These are phyloP conservation scores for Phytophthora citricola DNA, from an alignment of 352 stramenopile genomes.

Conservation along the genomic window DNA sequence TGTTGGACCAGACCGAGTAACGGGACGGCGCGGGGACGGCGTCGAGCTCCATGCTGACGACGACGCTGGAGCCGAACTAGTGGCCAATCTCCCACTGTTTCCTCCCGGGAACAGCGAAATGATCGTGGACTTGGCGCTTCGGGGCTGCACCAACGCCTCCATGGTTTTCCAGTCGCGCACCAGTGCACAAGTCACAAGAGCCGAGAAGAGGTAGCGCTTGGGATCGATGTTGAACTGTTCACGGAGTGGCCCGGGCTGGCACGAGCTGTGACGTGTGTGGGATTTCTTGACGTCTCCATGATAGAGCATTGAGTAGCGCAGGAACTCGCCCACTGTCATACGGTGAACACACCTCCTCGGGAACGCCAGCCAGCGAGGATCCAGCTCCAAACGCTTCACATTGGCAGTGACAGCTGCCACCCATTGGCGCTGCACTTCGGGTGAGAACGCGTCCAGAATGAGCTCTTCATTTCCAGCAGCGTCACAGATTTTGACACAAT, in stretches of 20 bases:
- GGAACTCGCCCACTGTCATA: conserved; percentile 64
- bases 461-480: conserved; percentile 50
- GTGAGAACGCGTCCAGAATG: conserved; percentile 70
- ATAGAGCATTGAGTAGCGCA: conserved; percentile 73
- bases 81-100: conserved; percentile 18
- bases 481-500: conserved; percentile 69
- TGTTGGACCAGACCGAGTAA: conserved; percentile 43
- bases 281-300: conserved; percentile 44
- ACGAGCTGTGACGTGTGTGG: conserved; percentile 29
- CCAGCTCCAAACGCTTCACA: conserved; percentile 66
- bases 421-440: conserved; percentile 63
- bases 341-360: conserved; percentile 56
- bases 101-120: conserved; percentile 40
- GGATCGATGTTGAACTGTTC: conserved; percentile 56
- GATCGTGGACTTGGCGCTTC: conserved; percentile 44
- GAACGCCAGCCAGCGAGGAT: conserved; percentile 61
- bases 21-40: conserved; percentile 32
- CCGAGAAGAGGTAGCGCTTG: conserved; percentile 60
- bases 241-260: conserved; percentile 41
- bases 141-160: conserved; percentile 50
- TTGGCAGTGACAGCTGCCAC: conserved; percentile 68
- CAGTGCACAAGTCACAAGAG: conserved; percentile 53
- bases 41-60: conserved; percentile 33
- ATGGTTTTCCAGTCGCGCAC: conserved; percentile 62
- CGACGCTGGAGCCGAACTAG: conserved; percentile 22